Base-by-base conservation (phyloP, 2,329 filamentous ascomycete species). In the Ceratocystis lukuohia region DNA sequence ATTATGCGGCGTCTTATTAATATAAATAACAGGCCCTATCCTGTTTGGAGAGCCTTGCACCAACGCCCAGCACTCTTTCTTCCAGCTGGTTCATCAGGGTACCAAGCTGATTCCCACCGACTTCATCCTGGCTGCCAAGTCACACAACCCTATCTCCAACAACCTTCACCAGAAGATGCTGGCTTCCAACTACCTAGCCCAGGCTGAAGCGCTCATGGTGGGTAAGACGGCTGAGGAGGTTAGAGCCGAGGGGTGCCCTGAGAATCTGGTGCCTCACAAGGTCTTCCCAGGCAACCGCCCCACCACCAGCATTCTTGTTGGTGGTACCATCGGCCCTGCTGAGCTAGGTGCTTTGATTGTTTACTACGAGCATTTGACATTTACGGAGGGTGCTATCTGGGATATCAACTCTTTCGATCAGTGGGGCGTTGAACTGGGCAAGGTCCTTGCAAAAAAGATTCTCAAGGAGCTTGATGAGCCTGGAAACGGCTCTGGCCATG, bases 361-460 rank as follows among this genome's bases (percentile, higher is more conserved):
- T 70, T 99, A 97, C 84, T 99, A 99, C 78, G 94, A 99, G 83
- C 94, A 99, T 79, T 80, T 97, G 69, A 97, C 94, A 66, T 99
- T 99, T 77, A 95, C 90, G 46, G 94, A 99, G 80, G 94, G 94
- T 73, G 93, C 92, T 64, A 82, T 99, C 75, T 99, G 94, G 94
- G 96, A 97, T 80, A 96, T 99, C 82, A 99, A 99, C 85, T 91
- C 88, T 74, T 99, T 97, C 75, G 94, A 99, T 80, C 94, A 99
- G 82, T 99, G 94, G 94, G 94, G 94, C 79, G 94, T 99, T 57
- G 94, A 99, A 82, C 81, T 99, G 69, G 94, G 94, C 76, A 99
- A 99, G 87, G 86, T 88, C 50, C 80, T 99, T 71, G 94, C 94
- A 69, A 97, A 93, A 86, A 92, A 91, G 80, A 91, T 92, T 70